Evolutionary conservation across 805 yeast genomes (phyloP).

Genomic region (Candida easanensis): DNA sequence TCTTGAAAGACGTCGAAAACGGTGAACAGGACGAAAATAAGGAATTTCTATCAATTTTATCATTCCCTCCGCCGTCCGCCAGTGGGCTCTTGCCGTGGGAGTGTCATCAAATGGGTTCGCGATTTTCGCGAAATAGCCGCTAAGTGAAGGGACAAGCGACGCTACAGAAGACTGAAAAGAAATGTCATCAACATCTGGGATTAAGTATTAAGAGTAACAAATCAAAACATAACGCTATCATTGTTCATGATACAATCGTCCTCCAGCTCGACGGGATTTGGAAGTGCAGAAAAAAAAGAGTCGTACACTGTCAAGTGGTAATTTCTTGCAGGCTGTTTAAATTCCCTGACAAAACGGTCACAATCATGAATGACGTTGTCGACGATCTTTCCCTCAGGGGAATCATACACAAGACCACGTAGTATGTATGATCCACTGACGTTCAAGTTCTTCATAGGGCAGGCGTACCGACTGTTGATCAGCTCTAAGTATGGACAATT

Average conservation of each 20-base stretch:
- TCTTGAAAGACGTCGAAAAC: background rate
- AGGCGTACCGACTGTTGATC: conserved; percentile 9
- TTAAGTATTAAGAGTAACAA: no score
- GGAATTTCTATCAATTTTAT: background rate
- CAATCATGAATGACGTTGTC: conserved; percentile 3
- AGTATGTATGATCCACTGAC: conserved; percentile 5
- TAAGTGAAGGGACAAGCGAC: no score
- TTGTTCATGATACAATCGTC: no score
- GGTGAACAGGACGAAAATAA: background rate
- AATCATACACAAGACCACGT: conserved; percentile 7
- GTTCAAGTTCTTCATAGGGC: conserved; percentile 6
- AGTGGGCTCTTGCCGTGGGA: background rate
- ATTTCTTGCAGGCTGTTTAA: conserved; percentile 1
- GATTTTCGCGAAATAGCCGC: background rate
- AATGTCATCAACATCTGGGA: no score
- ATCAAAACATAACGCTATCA: no score
- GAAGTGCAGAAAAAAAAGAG: no score
- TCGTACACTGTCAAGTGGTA: conserved; percentile 4
- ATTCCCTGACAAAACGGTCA: conserved; percentile 6
- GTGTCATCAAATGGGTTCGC: background rate
- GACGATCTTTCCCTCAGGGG: conserved; percentile 5
- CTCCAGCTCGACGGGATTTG: no score
- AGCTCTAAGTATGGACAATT: conserved; percentile 8
- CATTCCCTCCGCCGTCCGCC: no score
- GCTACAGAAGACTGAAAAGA: no score